phyloP scores from a whole-genome alignment of 352 stramenopile genomes.

The Globisporangium cystogenes region DNA sequence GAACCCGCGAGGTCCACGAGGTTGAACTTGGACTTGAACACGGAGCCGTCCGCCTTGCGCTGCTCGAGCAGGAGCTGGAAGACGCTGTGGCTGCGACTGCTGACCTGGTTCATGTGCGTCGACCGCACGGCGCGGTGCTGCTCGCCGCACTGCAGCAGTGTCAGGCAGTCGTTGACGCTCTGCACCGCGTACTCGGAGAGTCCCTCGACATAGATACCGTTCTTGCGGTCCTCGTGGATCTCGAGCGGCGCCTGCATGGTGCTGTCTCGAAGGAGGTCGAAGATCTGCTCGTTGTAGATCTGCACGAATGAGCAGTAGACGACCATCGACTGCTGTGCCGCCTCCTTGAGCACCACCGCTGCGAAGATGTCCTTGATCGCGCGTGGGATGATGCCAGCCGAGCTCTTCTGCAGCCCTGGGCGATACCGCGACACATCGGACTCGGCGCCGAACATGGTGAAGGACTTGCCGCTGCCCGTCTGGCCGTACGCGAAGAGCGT shows the following conservation, averaged over 20 bases:
- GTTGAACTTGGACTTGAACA: conserved; percentile 92
- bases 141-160: conserved; percentile 78
- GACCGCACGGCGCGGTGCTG: conserved; percentile 86
- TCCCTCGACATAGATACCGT: conserved; percentile 90
- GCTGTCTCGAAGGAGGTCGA: conserved; percentile 83
- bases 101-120: conserved; percentile 90
- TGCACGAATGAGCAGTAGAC: conserved; percentile 87
- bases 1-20: conserved; percentile 92
- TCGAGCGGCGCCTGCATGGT: conserved; percentile 65
- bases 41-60: conserved; percentile 49
- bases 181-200: conserved; percentile 89
- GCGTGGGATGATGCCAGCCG: conserved; percentile 85
- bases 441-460: conserved; percentile 85
- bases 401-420: conserved; percentile 71
- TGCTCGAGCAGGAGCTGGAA: conserved; percentile 87
- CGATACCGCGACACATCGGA: conserved; percentile 62
- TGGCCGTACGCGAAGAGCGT: conserved; percentile 85
- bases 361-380: conserved; percentile 88
- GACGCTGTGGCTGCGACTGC: conserved; percentile 86
- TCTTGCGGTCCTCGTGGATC: conserved; percentile 82
- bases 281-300: conserved; percentile 92
- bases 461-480: conserved; percentile 82
- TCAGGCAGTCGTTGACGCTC: conserved; percentile 80
- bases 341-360: conserved; percentile 53
- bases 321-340: conserved; percentile 21